These are phyloP conservation scores for Luffa acutangula DNA, from an alignment of 306 rosid genomes.

Conservation along the genomic window DNA sequence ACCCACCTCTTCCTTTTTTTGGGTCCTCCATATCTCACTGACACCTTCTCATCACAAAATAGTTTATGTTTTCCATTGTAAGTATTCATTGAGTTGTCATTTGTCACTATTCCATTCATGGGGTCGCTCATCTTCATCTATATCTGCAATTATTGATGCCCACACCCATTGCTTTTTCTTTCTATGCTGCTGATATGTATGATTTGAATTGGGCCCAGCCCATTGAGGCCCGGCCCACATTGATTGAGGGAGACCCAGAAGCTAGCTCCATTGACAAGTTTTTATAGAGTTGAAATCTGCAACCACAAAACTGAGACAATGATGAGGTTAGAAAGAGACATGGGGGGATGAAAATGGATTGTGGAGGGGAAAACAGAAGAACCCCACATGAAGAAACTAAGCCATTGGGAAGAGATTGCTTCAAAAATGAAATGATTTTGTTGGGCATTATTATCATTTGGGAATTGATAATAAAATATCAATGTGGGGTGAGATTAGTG, in stretches of 20 bases:
- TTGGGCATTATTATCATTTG: not conserved
- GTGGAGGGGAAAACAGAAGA: constrained; percentile 5
- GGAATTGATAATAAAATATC: not conserved
- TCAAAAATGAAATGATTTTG: constrained; percentile 12
- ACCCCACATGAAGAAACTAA: constrained; percentile 21
- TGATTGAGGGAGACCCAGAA: constrained; percentile 1
- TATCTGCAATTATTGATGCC: not conserved
- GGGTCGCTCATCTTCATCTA: not conserved
- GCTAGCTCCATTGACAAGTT: not conserved
- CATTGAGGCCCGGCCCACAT: not conserved
- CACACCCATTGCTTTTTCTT: not conserved
- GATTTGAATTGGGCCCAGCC: constrained; percentile 2
- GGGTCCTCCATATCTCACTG: constrained; percentile 7
- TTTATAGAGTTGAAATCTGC: not conserved
- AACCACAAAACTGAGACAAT: not conserved
- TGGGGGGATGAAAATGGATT: not conserved
- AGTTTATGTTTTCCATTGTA: not conserved
- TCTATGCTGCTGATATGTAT: not conserved
- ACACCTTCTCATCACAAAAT: constrained; percentile 2
- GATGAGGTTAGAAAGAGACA: constrained; percentile 7
- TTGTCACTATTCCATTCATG: not conserved
- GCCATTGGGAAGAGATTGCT: constrained; percentile 4
- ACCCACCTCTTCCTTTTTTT: not conserved
- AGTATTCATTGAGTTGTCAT: not conserved
- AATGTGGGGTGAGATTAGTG: not conserved